Evolutionary conservation across 352 stramenopile genomes (phyloP), one percentile per base, ranked within the genome.

Genomic region (Globisporangium spiculum): DNA sequence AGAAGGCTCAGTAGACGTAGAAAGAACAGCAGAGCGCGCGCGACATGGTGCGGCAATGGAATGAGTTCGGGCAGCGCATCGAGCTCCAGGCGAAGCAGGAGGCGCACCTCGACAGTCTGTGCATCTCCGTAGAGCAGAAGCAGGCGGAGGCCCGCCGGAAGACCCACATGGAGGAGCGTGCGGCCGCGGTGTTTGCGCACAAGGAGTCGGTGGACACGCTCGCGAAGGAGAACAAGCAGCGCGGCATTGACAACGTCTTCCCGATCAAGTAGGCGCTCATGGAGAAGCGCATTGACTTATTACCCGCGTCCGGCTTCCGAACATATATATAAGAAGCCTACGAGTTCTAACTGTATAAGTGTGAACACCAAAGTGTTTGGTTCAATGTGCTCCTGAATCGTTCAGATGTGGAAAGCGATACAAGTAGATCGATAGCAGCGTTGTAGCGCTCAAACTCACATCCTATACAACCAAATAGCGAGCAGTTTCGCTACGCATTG

Each of bases 271-370:
- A 92, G 66, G 86, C 84, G 5, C 46, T 91, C 14, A 69, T 83
- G 3, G 84, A 90, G 69, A 91, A 91, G 34, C 77, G 80, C 38
- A 83, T 94, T 27, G 86, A 92, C 38, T 70, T 92, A 53, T 75
- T 93, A 53, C 79, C 80, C 14, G 86, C 84, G 14, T 89, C 81
- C 26, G 84, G 84, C 36, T 93, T 93, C 62, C 86, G 86, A n/a
- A n/a, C n/a, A n/a, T n/a, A n/a, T 61, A 72, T 93, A 32, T 91
- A 89, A 70, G 10, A 44, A 14, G 38, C 38, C 38, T 30, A 4
- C 27, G 9, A 12, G 2, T 36, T 44, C 36, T 44, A 14, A 44
- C 8, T n/a, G n/a, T n/a, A n/a, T n/a, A n/a, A n/a, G n/a, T n/a
- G n/a, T n/a, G n/a, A n/a, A n/a, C n/a, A n/a, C n/a, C n/a, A n/a